Evolutionary conservation across 2,329 filamentous ascomycete genomes (phyloP).

Genomic region (Fulvia fulva): DNA sequence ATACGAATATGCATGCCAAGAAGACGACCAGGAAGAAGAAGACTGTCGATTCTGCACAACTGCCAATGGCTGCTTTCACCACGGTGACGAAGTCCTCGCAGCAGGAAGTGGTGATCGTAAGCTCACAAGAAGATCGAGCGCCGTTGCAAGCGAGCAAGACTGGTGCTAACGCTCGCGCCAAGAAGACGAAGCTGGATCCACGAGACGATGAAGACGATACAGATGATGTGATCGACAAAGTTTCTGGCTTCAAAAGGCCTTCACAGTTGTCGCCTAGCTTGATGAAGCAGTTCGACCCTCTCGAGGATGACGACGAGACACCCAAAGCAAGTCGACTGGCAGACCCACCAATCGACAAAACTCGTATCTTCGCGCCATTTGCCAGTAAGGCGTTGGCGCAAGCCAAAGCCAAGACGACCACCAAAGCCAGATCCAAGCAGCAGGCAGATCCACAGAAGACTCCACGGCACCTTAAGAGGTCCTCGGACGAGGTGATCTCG

Average conservation of each 20-base stretch:
- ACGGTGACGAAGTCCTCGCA: conserved; percentile 18
- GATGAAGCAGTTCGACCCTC: background rate
- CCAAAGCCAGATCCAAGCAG: conserved; percentile 2
- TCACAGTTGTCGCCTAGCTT: conserved; percentile 7
- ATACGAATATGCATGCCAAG: conserved; percentile 19
- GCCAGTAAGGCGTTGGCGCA: background rate
- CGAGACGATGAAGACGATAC: background rate
- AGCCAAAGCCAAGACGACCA: background rate
- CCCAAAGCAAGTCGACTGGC: conserved; percentile 7
- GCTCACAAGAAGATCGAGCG: conserved; percentile 7
- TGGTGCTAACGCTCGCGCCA: conserved; percentile 7
- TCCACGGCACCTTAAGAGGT: conserved; percentile 27
- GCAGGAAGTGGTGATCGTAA: background rate
- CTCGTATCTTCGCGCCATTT: background rate
- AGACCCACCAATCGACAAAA: background rate
- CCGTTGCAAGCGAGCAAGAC: conserved; percentile 10
- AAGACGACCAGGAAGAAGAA: conserved; percentile 17
- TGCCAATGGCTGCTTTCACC: conserved; percentile 11
- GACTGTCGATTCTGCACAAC: conserved; percentile 7
- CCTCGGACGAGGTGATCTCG: conserved; percentile 25
- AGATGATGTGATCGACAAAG: background rate
- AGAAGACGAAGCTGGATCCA: background rate
- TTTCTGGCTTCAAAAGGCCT: conserved; percentile 9
- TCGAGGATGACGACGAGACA: conserved; percentile 15
- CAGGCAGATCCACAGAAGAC: conserved; percentile 15